Evolutionary conservation across 768 basidiomycete genomes (phyloP), one percentile per base, ranked within the genome.

Genomic region (Xerocomellus chrysenteron): DNA sequence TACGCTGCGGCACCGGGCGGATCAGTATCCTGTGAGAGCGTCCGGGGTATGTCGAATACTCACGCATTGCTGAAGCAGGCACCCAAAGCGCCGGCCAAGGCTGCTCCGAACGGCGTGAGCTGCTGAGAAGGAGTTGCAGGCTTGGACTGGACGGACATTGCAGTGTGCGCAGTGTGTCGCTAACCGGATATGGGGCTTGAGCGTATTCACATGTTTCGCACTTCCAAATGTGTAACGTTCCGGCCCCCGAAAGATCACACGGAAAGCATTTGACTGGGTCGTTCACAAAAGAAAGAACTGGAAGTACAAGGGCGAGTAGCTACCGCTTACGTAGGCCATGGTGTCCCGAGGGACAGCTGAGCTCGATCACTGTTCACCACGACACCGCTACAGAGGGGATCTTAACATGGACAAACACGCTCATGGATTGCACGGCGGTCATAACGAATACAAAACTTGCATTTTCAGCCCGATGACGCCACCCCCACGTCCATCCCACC

Each of bases 41-140:
- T 33, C 42, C 11, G 26, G 33, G 43, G 17, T 50, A 32, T 14
- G 16, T 14, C 47, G 11, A 0, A 28, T 26, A 83, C 94, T 71
- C 73, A 95, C 91, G 94, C 92, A 64, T 92, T 92, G 60, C 89
- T 88, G 73, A 97, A 92, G 68, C 94, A 94, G 26, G 90, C 94
- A 46, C 95, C 93, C 17, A 98, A 79, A 9, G 96, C 96, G 4
- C 96, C 95, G 43, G 93, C 92, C 53, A 98, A 78, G 2, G 96
- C 96, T 59, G 89, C 84, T 2, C 90, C 94, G 63, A 94, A 86
- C 0, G 95, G 90, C 0, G 94, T 94, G 36, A 97, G 77, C 65
- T 79, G 75, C 51, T 84, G 79, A 12, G 79, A 73, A n/a, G 83
- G 82, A 65, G 85, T 82, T 24, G 80, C 77, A 35, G 86, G 83